phyloP scores from a whole-genome alignment of 1,284 basidiomycete species.

The Pseudozyma sp. region DNA sequence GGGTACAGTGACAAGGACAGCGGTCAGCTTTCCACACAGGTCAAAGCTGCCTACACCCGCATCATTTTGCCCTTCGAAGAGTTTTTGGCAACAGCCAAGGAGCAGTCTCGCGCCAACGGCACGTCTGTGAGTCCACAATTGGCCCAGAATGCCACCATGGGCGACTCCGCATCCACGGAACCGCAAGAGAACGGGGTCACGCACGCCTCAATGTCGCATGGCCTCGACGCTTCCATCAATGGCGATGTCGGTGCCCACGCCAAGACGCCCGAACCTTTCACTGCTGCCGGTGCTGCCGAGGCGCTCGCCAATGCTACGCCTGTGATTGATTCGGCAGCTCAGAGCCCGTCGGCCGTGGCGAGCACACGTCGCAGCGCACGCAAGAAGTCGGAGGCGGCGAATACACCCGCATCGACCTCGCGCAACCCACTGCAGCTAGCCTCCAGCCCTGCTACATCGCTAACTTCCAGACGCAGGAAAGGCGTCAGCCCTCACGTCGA shows the following conservation, averaged over 20 bases:
- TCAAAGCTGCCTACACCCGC: conserved; percentile 88
- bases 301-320: conserved; percentile 25
- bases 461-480: conserved; percentile 29
- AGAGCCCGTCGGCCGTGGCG: conserved; percentile 32
- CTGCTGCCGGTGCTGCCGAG: conserved; percentile 27
- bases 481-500: conserved; percentile 40
- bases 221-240: conserved; percentile 22
- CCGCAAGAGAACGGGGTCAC: conserved; percentile 11
- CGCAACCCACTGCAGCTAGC: conserved; percentile 24
- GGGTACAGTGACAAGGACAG: conserved; percentile 76
- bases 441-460: conserved; percentile 29
- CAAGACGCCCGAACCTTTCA: conserved; percentile 40
- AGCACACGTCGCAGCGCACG: conserved; percentile 43
- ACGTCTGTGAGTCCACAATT: conserved; percentile 27
- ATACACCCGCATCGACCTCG: conserved; percentile 26
- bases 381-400: conserved; percentile 35
- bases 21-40: conserved; percentile 83
- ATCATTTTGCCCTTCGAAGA: conserved; percentile 95
- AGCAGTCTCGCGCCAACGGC: conserved; percentile 49
- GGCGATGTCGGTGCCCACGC: conserved; percentile 13
- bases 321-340: conserved; percentile 14
- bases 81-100: conserved; percentile 75
- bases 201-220: conserved; percentile 32
- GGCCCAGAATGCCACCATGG: conserved; percentile 31
- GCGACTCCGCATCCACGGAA: conserved; percentile 4